Evolutionary conservation across 176 grass and related monocot species (phyloP), one percentile per base, ranked within the genome.

Genomic region (Zoysia japonica): DNA sequence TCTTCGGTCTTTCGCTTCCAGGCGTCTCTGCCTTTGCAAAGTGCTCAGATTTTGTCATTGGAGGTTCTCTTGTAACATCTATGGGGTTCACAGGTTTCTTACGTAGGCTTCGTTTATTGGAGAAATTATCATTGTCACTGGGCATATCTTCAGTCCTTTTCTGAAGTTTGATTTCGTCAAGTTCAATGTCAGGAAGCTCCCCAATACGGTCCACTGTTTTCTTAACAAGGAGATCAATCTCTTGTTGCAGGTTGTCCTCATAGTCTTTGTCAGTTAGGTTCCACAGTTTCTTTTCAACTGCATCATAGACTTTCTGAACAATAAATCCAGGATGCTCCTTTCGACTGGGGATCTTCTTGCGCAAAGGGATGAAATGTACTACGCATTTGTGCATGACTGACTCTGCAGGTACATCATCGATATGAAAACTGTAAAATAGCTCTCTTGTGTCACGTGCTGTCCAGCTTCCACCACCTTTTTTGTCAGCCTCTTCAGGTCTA

Each of bases 371-470:
- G 57, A 99, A 99, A 85, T 99, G 96, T 7, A 95, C 96, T 52
- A 99, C 88, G 62, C 92, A 95, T 77, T 90, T 92, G 70, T 99
- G 96, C 96, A 99, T 99, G 78, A 99, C 96, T 16, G 92, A 95
- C 71, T 99, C 96, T 48, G 96, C 96, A 61, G 96, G 96, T 52
- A 99, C 96, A 68, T 91, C 84, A 74, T 95, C 96, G 15, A 83
- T 80, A 85, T 99, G 92, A 75, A 92, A 99, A 81, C 96, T 99
- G 72, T 95, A 99, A 84, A 99, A 99, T 16, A 99, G 82, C 81
- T 99, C 92, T 37, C 90, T 82, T 57, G 96, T 99, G 79, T 99
- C 96, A 55, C 76, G 84, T 80, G 88, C 86, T 75, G 80, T 82
- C 92, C 92, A 99, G 37, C 56, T 90, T 19, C 96, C 96, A 70